Base-by-base conservation (phyloP, 768 basidiomycete species). In the Tylopilus sp. region DNA sequence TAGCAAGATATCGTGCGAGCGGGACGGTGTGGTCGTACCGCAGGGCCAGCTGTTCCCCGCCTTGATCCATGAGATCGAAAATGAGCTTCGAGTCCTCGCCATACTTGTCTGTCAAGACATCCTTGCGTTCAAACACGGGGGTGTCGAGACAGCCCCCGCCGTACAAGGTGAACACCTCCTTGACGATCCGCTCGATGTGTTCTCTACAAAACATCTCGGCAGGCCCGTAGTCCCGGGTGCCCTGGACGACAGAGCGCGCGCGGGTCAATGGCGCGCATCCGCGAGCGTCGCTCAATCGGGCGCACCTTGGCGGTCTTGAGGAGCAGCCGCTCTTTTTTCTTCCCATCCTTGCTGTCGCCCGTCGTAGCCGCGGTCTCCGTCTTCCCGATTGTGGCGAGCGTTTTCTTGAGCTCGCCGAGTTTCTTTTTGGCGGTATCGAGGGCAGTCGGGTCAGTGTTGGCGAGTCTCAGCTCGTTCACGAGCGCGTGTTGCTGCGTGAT, bases 11-110 rank as follows among this genome's bases (percentile, higher is more conserved):
- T 28, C 97, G 77, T 20, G 95, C 97, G 39, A 99, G 85, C 6
- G 97, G 97, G 22, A 98, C 95, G 21, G 95, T 99, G 64, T 98
- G 86, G 66, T 99, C 95, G 64, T 98, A 98, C 48, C 97, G 76
- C 60, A 99, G 71, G 11, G 92, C 91, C 46, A 98, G 85, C 63
- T 98, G 82, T 69, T 99, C 97, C 6, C 97, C 97, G 3, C 97
- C 95, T 64, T 99, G 95, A 70, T 98, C 97, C 78, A 86, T 84
- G 44, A 99, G 79, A 70, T 98, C 97, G 66, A 97, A 98, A 54
- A 99, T 98, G 58, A 98, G 83, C 69, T 98, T 99, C 35, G 85
- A 80, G 65, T 98, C 97, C 69, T 99, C 97, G 47, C 97, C 97
- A 59, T 98, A 97, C 71, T 99, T 99, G 53, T 92, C 95, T 1